A percentile compares a stretch with the other conserved stretches of the same genome.
Evolutionary conservation across 441 rosid species (phyloP).

Genomic region (Aleurites moluccanus): DNA sequence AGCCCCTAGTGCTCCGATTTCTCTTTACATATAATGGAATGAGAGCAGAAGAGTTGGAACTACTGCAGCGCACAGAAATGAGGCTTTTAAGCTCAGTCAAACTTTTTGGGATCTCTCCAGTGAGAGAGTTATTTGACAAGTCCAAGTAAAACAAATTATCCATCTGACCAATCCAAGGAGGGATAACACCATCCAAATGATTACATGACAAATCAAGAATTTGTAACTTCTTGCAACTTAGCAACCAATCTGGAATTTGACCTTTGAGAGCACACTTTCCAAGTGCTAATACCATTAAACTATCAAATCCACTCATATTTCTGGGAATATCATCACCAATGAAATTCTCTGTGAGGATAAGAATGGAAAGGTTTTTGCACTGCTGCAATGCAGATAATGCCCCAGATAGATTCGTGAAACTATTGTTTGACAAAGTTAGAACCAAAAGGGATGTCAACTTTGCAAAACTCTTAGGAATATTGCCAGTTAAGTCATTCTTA

Average conservation of each 20-base stretch:
- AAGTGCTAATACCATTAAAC: conserved; percentile 56
- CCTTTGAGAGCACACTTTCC: conserved; percentile 90
- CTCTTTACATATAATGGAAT: conserved; percentile 80
- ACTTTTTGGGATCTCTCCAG: conserved; percentile 69
- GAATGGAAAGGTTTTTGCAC: conserved; percentile 73
- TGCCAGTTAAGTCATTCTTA: conserved; percentile 62
- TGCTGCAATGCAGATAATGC: conserved; percentile 65
- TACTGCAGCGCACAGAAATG: conserved; percentile 40
- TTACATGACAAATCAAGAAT: conserved; percentile 96
- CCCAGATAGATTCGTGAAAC: conserved; percentile 52
- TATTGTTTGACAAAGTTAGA: conserved; percentile 80
- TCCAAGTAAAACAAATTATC: conserved; percentile 82
- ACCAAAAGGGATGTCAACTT: conserved; percentile 57
- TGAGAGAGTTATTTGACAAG: conserved; percentile 79
- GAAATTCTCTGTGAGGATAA: conserved; percentile 77
- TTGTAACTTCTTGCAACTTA: conserved; percentile 61
- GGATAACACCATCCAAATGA: conserved; percentile 59
- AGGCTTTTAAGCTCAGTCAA: conserved; percentile 59
- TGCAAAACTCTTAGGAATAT: conserved; percentile 54
- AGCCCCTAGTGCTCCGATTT: conserved; percentile 62
- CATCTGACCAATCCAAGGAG: conserved; percentile 83
- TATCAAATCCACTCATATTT: conserved; percentile 53
- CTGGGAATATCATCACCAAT: conserved; percentile 63
- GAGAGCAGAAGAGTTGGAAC: conserved; percentile 43
- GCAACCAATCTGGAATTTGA: conserved; percentile 67